Conservation (phyloP, 129 eudicot genomes). For the Lonicera japonica region DNA sequence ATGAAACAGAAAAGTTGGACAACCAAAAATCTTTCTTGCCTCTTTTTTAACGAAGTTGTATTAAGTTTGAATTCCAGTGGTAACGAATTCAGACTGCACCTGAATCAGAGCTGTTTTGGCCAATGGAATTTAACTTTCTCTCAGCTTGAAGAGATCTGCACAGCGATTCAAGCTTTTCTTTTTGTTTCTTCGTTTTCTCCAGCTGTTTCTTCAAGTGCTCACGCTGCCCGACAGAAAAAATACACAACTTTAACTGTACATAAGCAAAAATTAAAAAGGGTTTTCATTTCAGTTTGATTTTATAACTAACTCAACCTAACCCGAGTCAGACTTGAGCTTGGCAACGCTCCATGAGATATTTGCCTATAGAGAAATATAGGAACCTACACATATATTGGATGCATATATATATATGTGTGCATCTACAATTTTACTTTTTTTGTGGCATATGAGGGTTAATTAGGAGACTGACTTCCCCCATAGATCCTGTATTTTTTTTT, state of each 20-base stretch:
- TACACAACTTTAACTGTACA: not conserved
- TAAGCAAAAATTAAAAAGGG: not conserved
- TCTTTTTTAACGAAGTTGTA: not conserved
- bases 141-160: constrained; percentile 95
- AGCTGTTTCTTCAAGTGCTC: constrained; percentile 86
- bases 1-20: not conserved
- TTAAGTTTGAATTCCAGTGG: too few species aligned
- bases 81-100: constrained; percentile 28
- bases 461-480: too few species aligned
- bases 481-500: too few species aligned
- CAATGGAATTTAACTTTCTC: constrained; percentile 54
- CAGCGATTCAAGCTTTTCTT: constrained; percentile 82
- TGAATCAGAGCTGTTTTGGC: constrained; percentile 30
- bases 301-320: too few species aligned
- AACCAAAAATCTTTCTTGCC: not conserved
- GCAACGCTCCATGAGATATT: too few species aligned
- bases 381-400: too few species aligned
- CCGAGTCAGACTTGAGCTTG: too few species aligned
- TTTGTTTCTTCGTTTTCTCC: constrained; percentile 81
- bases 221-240: constrained; percentile 48
- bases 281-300: too few species aligned
- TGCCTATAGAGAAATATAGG: too few species aligned
- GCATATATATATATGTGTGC: not conserved
- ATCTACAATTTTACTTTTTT: too few species aligned
- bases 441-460: too few species aligned